Evolutionary conservation across 805 yeast genomes (phyloP).

Genomic region (Huiozyma sinensis): DNA sequence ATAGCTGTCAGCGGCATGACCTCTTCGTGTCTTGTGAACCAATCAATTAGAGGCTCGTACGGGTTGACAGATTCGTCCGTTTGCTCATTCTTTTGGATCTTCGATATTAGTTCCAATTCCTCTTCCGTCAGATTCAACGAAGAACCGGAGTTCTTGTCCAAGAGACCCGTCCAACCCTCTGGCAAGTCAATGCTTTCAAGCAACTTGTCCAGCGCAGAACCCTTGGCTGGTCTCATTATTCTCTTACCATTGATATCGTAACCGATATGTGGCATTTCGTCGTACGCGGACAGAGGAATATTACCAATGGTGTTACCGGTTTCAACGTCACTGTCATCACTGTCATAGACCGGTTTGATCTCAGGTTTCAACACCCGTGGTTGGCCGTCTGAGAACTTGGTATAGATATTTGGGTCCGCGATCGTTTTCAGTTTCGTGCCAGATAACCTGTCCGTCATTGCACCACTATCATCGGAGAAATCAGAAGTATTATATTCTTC

Average conservation of each 20-base stretch:
- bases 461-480: constrained; percentile 31
- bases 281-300: constrained; percentile 86
- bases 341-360: constrained; percentile 87
- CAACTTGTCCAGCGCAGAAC: constrained; percentile 84
- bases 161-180: constrained; percentile 96
- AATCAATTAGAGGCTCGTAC: constrained; percentile 87
- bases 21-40: constrained; percentile 83
- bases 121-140: constrained; percentile 74
- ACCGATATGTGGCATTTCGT: constrained; percentile 94
- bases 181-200: constrained; percentile 89
- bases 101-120: constrained; percentile 79
- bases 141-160: constrained; percentile 82
- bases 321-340: constrained; percentile 80
- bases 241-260: constrained; percentile 95
- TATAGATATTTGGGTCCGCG: constrained; percentile 34
- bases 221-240: constrained; percentile 97
- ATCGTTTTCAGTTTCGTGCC: constrained; percentile 43
- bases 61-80: constrained; percentile 77
- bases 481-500: constrained; percentile 22
- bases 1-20: constrained; percentile 85
- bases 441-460: constrained; percentile 45
- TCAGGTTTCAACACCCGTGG: constrained; percentile 77
- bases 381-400: constrained; percentile 66
- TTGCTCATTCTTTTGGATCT: constrained; percentile 74
- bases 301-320: constrained; percentile 89